Percentiles rank a stretch among this genome's conserved stretches.
phyloP scores from a whole-genome alignment of 257 asterid species.

The Rehmannia glutinosa region DNA sequence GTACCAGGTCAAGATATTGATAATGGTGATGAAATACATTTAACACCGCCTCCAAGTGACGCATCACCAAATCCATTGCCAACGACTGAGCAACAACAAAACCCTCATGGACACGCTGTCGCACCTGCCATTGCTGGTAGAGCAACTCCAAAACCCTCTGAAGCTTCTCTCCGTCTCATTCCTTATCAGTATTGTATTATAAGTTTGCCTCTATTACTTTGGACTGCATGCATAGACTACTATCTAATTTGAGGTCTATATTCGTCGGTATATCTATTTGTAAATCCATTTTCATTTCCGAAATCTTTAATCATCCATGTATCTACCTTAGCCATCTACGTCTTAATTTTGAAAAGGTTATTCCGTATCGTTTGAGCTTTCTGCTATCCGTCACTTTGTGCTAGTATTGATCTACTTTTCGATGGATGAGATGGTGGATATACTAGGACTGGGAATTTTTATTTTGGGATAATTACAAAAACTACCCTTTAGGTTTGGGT shows the following conservation, averaged over 20 bases:
- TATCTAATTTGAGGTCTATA: constrained; percentile 15
- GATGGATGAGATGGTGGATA: too few species aligned
- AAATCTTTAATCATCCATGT: constrained; percentile 11
- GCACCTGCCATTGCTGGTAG: constrained; percentile 73
- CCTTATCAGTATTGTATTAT: constrained; percentile 12
- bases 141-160: constrained; percentile 45
- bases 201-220: constrained; percentile 34
- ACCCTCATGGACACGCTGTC: constrained; percentile 33
- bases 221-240: constrained; percentile 16
- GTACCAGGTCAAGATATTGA: constrained; percentile 49
- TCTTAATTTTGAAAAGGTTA: constrained; percentile 11
- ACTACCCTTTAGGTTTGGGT: too few species aligned
- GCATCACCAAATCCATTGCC: constrained; percentile 55
- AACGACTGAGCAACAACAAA: constrained; percentile 42
- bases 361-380: neutral
- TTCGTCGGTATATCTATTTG: constrained; percentile 22
- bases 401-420: neutral
- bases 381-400: neutral
- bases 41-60: constrained; percentile 41
- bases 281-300: constrained; percentile 29
- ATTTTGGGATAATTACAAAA: too few species aligned
- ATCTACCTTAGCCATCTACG: constrained; percentile 12
- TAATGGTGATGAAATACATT: constrained; percentile 17
- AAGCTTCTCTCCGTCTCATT: constrained; percentile 29
- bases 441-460: too few species aligned